These are phyloP conservation scores for Epichloe sp. DNA, from an alignment of 2,329 filamentous ascomycete species.

Conservation along the genomic window DNA sequence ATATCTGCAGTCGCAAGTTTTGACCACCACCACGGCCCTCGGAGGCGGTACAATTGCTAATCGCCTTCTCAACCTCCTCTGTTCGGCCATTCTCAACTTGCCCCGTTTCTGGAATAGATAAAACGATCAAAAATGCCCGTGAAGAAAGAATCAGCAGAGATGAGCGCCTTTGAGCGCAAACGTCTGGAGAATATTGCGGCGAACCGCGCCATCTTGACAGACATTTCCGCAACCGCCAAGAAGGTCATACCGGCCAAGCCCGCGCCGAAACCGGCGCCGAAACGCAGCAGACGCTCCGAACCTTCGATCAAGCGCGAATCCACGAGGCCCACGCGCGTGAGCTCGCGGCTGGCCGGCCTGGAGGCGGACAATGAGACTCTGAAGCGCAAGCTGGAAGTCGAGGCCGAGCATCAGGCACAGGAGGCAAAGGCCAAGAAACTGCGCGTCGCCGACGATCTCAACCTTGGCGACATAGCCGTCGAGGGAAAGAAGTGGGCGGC, in stretches of 20 bases:
- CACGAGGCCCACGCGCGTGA: conserved; percentile 39
- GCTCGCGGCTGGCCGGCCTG: conserved; percentile 43
- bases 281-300: conserved; percentile 20
- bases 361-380: conserved; percentile 32
- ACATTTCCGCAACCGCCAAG: conserved; percentile 59
- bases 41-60: no score
- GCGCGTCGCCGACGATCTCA: conserved; percentile 44
- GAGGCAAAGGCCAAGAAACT: conserved; percentile 43
- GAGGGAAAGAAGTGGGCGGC: conserved; percentile 65
- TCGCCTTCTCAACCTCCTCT: no score
- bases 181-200: conserved; percentile 76
- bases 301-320: conserved; percentile 32
- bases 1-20: background rate
- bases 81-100: background rate
- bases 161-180: conserved; percentile 80
- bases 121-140: conserved; percentile 28
- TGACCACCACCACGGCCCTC: background rate
- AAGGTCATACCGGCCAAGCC: conserved; percentile 49
- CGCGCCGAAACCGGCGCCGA: conserved; percentile 30
- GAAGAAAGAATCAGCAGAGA: conserved; percentile 27
- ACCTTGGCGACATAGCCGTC: conserved; percentile 64
- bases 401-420: conserved; percentile 27
- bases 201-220: conserved; percentile 68
- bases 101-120: no score
- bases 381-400: conserved; percentile 39